These are phyloP conservation scores for Suhomyces faveliae DNA, from an alignment of 805 yeast species.

Conservation along the genomic window DNA sequence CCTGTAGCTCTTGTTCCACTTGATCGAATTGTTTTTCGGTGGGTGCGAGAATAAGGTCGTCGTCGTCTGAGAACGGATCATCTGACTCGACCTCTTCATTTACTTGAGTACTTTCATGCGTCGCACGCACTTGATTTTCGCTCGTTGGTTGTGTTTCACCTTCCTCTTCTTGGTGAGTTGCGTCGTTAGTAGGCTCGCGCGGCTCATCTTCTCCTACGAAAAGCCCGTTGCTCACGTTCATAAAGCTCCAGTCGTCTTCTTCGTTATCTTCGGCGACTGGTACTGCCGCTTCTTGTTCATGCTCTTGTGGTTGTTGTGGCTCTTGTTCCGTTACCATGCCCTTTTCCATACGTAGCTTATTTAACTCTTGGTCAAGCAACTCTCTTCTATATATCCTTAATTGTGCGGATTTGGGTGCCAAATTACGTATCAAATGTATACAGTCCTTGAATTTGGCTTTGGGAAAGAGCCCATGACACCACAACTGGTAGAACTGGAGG, in stretches of 20 bases:
- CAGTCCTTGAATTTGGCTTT: conserved; percentile 77
- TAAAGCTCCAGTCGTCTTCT: conserved; percentile 33
- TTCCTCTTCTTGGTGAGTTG: not conserved
- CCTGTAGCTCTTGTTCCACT: not conserved
- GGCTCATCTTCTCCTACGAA: conserved; percentile 13
- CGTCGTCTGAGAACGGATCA: conserved; percentile 27
- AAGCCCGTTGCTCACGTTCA: conserved; percentile 17
- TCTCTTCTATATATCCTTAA: conserved; percentile 31
- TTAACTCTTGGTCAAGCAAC: conserved; percentile 27
- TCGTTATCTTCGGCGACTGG: conserved; percentile 10
- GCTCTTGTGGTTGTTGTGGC: not conserved
- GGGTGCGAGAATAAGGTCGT: conserved; percentile 10
- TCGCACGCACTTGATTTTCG: too few species aligned
- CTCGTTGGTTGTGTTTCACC: not conserved
- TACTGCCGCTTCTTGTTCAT: not conserved
- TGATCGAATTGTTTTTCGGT: not conserved
- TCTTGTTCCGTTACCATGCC: conserved; percentile 7
- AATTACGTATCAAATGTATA: conserved; percentile 48
- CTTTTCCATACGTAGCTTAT: conserved; percentile 16
- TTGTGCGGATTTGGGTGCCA: conserved; percentile 44
- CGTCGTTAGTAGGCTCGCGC: not conserved
- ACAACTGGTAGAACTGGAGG: conserved; percentile 43
- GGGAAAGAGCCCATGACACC: conserved; percentile 59
- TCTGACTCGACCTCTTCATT: conserved; percentile 8
- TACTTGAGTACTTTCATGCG: too few species aligned